These are phyloP conservation scores for Conoideocrella luteorostrata DNA, from an alignment of 2,329 filamentous ascomycete genomes.

Conservation along the genomic window DNA sequence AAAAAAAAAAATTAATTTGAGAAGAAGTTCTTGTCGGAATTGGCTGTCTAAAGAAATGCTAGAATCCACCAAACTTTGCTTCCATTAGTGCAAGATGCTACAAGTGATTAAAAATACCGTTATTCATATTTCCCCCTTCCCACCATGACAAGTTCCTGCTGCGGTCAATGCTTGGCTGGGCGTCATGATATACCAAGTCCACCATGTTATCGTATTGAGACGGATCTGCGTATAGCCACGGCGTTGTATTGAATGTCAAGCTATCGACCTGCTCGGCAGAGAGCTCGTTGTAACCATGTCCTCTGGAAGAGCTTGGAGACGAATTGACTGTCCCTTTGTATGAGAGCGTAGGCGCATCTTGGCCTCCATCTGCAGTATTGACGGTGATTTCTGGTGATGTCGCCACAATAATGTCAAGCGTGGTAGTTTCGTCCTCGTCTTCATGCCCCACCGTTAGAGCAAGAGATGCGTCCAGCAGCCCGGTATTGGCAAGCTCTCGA, in stretches of 20 bases:
- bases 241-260: conserved; percentile 34
- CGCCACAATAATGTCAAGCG: conserved; percentile 43
- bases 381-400: conserved; percentile 45
- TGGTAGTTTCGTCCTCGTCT: conserved; percentile 29
- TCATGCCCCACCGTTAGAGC: conserved; percentile 23
- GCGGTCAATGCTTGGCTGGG: conserved; percentile 19
- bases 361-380: conserved; percentile 44
- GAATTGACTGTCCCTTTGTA: conserved; percentile 23
- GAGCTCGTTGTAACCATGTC: conserved; percentile 21
- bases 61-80: too few relatives aligned
- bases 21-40: too few relatives aligned
- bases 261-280: conserved; percentile 27
- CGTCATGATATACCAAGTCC: conserved; percentile 27
- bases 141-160: conserved; percentile 29
- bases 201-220: conserved; percentile 32
- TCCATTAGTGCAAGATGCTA: conserved; percentile 14
- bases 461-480: conserved; percentile 37
- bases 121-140: conserved; percentile 32
- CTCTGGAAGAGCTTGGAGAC: conserved; percentile 17
- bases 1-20: too few relatives aligned
- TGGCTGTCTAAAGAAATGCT: too few relatives aligned
- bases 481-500: conserved; percentile 27
- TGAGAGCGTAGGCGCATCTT: conserved; percentile 37
- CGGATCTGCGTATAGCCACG: conserved; percentile 37
- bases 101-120: conserved; percentile 32